Conservation (phyloP, 441 rosid genomes). For the Gossypium gossypioides region DNA sequence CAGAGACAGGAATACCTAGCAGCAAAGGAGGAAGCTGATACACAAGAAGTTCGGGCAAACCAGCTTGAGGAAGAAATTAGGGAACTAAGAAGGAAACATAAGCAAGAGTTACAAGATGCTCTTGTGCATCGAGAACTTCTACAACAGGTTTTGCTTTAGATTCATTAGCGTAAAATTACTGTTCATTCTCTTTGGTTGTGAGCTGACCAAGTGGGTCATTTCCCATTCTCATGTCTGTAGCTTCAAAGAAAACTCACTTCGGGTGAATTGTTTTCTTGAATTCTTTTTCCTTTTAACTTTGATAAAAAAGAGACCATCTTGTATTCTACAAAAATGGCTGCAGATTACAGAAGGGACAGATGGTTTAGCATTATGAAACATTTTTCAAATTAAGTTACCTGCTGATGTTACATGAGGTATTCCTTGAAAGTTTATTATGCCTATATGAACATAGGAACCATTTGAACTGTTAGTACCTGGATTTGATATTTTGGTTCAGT, state of each 20-base stretch:
- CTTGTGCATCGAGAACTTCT: slow-evolving; percentile 66
- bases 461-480: slow-evolving; percentile 1
- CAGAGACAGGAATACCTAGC: slow-evolving; percentile 92
- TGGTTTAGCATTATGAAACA: not conserved
- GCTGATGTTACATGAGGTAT: not conserved
- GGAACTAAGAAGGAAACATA: slow-evolving; percentile 70
- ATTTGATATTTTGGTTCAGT: not conserved
- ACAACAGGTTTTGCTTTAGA: slow-evolving; percentile 55
- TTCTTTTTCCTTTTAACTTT: not conserved
- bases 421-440: not conserved
- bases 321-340: not conserved
- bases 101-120: slow-evolving; percentile 83
- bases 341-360: not conserved
- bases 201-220: not conserved
- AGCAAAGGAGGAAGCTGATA: slow-evolving; percentile 95
- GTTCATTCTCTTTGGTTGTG: slow-evolving; percentile 3
- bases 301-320: not conserved
- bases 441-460: not conserved
- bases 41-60: slow-evolving; percentile 74
- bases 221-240: not conserved
- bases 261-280: not conserved
- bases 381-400: not conserved
- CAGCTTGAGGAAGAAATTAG: slow-evolving; percentile 80
- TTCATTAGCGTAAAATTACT: not conserved
- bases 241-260: too few species aligned